These are phyloP conservation scores for Exophiala alcalophila DNA, from an alignment of 2,329 filamentous ascomycete genomes.

Conservation along the genomic window DNA sequence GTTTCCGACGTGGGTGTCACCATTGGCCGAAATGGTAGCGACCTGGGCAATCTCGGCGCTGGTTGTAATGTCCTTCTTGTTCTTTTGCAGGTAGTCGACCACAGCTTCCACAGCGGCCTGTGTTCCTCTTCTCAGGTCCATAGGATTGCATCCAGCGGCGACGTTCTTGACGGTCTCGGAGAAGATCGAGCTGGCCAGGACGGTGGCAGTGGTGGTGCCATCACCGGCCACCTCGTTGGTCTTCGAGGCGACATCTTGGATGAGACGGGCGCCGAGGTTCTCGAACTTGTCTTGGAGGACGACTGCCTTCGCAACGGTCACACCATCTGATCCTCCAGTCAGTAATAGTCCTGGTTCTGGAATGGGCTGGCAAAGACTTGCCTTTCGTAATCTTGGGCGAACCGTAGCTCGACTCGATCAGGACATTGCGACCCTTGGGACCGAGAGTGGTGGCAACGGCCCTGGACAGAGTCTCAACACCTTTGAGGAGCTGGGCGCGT, in stretches of 20 bases:
- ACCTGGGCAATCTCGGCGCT: conserved; percentile 97
- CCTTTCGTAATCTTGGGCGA: conserved; percentile 99
- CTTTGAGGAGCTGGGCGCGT: conserved; percentile 80
- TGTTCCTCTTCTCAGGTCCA: conserved; percentile 96
- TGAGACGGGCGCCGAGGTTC: conserved; percentile 93
- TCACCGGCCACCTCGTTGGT: conserved; percentile 99
- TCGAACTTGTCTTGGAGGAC: conserved; percentile 98
- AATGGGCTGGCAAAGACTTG: conserved; percentile 45
- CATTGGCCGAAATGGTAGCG: conserved; percentile 96
- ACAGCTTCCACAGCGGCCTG: conserved; percentile 94
- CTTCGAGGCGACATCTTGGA: conserved; percentile 98
- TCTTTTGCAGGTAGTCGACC: conserved; percentile 87
- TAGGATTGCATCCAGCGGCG: conserved; percentile 97
- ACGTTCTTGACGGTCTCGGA: conserved; percentile 99
- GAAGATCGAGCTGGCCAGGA: conserved; percentile 96
- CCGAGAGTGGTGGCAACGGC: conserved; percentile 94
- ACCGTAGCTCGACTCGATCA: conserved; percentile 98
- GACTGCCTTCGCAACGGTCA: conserved; percentile 85
- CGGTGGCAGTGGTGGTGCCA: conserved; percentile 95
- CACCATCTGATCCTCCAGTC: conserved; percentile 62
- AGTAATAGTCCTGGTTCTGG: conserved; percentile 13
- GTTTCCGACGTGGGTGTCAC: conserved; percentile 89
- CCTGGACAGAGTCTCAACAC: conserved; percentile 95
- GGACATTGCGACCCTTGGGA: conserved; percentile 95
- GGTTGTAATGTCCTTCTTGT: conserved; percentile 98